Evolutionary conservation across 331 rosid species (phyloP), one percentile per base, ranked within the genome.

Genomic region (Erythrophleum ivorense): DNA sequence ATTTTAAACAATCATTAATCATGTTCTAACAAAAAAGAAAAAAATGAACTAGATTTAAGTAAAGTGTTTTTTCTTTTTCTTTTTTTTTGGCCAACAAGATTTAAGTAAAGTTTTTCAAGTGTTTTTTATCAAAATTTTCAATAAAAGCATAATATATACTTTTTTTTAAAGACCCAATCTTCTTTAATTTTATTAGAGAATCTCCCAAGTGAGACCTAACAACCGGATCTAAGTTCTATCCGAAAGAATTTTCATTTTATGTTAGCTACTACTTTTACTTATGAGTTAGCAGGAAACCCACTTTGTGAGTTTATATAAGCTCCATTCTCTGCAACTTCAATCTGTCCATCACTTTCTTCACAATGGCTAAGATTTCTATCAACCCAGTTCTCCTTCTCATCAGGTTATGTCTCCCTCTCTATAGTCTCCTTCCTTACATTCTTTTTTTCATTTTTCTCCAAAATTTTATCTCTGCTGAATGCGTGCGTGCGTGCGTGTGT

Each of bases 331-430:
- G 36, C 54, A 73, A n/a, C 55, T 70, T 15, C 67, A 31, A 62
- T 64, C 24, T 6, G 10, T 21, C 0, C 34, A 71, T 64, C n/a
- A 1, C 21, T 71, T 71, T 60, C 50, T 73, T 52, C 62, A 73
- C 40, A 21, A 90, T 92, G 97, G 78, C 87, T 24, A 88, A 83
- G 84, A 29, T 75, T 77, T 74, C 67, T 59, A 24, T 33, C 19
- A 80, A 46, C 72, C 53, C 84, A 55, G 24, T 77, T 77, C 81
- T 69, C 76, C 78, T 81, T 82, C 81, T 87, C 21, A 48, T 48
- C 84, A 85, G 94, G 94, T 91, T 50, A 9, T 45, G 50, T 79
- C 59, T 18, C 34, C 11, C 48, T 48, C 38, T 24, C 60, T 48
- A 8, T 2, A 49, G 29, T 36, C 46, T 34, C 24, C 12, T 16